These are phyloP conservation scores for Crepidotus sp. DNA, from an alignment of 1,284 basidiomycete genomes.

Conservation along the genomic window DNA sequence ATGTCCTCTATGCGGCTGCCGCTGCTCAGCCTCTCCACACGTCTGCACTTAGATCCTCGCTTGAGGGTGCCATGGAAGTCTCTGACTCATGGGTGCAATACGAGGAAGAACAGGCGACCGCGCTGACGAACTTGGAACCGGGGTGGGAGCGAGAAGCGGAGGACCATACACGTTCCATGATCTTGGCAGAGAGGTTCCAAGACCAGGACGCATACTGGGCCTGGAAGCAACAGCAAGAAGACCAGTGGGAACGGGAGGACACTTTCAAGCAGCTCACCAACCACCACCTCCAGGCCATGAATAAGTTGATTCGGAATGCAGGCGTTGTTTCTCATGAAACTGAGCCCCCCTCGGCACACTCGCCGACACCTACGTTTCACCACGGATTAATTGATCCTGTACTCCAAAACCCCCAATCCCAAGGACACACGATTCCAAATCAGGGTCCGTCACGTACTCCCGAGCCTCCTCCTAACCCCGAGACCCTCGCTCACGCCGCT, in stretches of 20 bases:
- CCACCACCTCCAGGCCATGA: conserved; percentile 4
- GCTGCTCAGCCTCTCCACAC: conserved; percentile 5
- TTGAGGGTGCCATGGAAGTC: conserved; percentile 46
- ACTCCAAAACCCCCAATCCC: background rate
- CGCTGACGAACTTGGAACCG: conserved; percentile 29
- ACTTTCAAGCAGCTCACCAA: conserved; percentile 2
- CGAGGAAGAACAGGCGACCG: conserved; percentile 50
- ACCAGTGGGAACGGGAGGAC: conserved; percentile 9
- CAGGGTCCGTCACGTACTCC: background rate
- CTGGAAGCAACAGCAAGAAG: conserved; percentile 12
- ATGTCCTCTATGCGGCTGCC: conserved; percentile 35
- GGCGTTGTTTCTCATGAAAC: background rate
- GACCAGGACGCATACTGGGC: conserved; percentile 8
- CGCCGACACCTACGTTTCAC: background rate
- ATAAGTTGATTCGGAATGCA: background rate
- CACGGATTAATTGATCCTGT: conserved; percentile 4
- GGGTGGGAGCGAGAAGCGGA: conserved; percentile 21
- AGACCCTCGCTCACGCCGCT: background rate
- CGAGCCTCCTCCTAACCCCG: background rate
- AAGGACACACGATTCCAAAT: background rate
- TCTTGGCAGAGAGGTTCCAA: conserved; percentile 7
- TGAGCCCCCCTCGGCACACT: background rate
- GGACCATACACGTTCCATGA: conserved; percentile 6
- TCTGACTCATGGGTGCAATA: conserved; percentile 48
- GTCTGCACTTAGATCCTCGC: conserved; percentile 17